Base-by-base conservation (phyloP, 169 alveolate species). In the Plasmodium knowlesi region DNA sequence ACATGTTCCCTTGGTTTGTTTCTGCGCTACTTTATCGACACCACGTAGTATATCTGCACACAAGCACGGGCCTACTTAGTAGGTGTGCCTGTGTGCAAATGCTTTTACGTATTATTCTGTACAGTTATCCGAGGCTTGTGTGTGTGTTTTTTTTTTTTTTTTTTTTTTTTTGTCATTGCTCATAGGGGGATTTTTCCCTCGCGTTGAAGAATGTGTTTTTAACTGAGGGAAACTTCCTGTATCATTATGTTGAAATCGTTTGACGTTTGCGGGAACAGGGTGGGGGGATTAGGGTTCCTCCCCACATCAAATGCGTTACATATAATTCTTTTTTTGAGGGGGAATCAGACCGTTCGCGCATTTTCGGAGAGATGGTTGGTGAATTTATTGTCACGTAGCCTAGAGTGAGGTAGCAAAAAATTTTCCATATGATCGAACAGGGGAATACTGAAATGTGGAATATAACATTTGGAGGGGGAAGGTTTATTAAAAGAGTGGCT, bases 1-100 rank as follows among this genome's bases (percentile, higher is more conserved):
- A 97, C 98, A 46, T 95, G 98, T 57, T 71, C 89, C 25, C 43
- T 97, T 83, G 99, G 98, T 5, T 96, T 98, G 74, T 83, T 92
- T 53, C 32, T 98, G 3, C 97, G 99, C 92, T 97, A 98, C 81
- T 93, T 50, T 90, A 76, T 90, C 37, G 92, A 82, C 61, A 81
- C 81, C n/a, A 81, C 84, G 53, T 90, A 82, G 73, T 34, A 25
- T 46, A 16, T n/a, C 22, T 16, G 32, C 54, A 30, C 1, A 25
- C 32, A n/a, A 16, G 39, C 39, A 74, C 39, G 14, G 25, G 74
- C 74, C 74, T 61, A 61, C 74, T 61, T 1, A 61, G 74, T 61
- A 61, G 74, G 74, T 61, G 74, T 9, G 74, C 12, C 14, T 73
- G 82, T 73, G 39, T 16, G 50, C 28, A 3, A 16, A 73, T 8